Evolutionary conservation across 1,284 basidiomycete species (phyloP).

Genomic region (Meira nashicola): DNA sequence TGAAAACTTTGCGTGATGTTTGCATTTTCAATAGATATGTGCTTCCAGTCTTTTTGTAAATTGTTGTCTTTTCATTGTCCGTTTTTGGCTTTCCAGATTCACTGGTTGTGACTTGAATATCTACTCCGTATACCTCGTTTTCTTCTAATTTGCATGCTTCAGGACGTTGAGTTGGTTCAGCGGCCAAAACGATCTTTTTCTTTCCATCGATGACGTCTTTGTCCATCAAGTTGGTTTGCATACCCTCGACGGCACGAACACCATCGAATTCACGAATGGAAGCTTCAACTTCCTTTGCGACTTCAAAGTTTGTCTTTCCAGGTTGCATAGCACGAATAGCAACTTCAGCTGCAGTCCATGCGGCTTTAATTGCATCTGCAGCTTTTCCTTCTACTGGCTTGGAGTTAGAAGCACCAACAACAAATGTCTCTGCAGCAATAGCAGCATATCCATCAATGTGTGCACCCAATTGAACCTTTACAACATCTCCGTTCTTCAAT

Average conservation of each 20-base stretch:
- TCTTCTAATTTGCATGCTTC: constrained; percentile 59
- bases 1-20: constrained; percentile 87
- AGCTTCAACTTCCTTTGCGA: constrained; percentile 79
- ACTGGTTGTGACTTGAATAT: constrained; percentile 66
- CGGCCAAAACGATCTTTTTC: constrained; percentile 66
- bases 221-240: constrained; percentile 77
- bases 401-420: constrained; percentile 65
- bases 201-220: constrained; percentile 94
- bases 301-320: constrained; percentile 88
- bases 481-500: constrained; percentile 82
- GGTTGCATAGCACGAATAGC: constrained; percentile 59
- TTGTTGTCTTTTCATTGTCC: constrained; percentile 79
- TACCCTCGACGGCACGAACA: constrained; percentile 54
- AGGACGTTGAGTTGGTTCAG: constrained; percentile 35
- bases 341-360: constrained; percentile 83
- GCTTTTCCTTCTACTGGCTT: constrained; percentile 75
- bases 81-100: constrained; percentile 61
- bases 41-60: constrained; percentile 74
- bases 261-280: constrained; percentile 56
- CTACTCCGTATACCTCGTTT: constrained; percentile 92
- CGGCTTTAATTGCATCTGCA: constrained; percentile 88
- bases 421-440: constrained; percentile 73
- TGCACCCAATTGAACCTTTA: constrained; percentile 90
- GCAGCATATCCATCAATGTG: constrained; percentile 90
- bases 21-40: constrained; percentile 98